Conservation (phyloP, 495 filamentous ascomycete species). For the Penicillium diatomitis region DNA sequence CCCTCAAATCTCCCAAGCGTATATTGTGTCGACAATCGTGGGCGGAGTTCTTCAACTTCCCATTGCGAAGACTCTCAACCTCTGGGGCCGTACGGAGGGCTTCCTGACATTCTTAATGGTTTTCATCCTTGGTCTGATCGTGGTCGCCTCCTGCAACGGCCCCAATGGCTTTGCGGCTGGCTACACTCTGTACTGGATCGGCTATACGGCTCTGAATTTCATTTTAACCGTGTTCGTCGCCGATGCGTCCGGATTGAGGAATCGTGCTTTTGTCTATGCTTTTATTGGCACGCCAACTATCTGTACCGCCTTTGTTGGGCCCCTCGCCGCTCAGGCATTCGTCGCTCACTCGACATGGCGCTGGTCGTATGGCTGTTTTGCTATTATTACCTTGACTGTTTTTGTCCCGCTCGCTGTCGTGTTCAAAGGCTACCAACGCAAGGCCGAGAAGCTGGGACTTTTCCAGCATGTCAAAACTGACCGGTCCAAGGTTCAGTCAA, state of each 20-base stretch:
- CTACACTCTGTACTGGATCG: conserved; percentile 43
- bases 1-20: conserved; percentile 22
- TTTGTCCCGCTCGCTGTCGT: conserved; percentile 37
- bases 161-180: conserved; percentile 36
- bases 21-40: conserved; percentile 39
- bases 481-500: conserved; percentile 32
- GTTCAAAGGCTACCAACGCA: conserved; percentile 44
- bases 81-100: conserved; percentile 48
- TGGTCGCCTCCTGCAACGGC: conserved; percentile 34
- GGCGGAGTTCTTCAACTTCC: conserved; percentile 53
- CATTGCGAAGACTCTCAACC: conserved; percentile 54
- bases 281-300: conserved; percentile 45
- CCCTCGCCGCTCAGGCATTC: conserved; percentile 23
- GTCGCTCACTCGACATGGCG: conserved; percentile 45
- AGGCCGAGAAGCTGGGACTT: conserved; percentile 38
- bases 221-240: conserved; percentile 40
- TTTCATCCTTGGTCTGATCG: conserved; percentile 28
- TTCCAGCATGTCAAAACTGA: conserved; percentile 20
- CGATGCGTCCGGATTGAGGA: conserved; percentile 38
- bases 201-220: conserved; percentile 45
- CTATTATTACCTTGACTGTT: conserved; percentile 42
- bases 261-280: conserved; percentile 49
- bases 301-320: conserved; percentile 32
- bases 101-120: conserved; percentile 32
- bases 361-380: conserved; percentile 52